Evolutionary conservation across 768 basidiomycete species (phyloP).

Genomic region (Kwoniella mangroviensis): DNA sequence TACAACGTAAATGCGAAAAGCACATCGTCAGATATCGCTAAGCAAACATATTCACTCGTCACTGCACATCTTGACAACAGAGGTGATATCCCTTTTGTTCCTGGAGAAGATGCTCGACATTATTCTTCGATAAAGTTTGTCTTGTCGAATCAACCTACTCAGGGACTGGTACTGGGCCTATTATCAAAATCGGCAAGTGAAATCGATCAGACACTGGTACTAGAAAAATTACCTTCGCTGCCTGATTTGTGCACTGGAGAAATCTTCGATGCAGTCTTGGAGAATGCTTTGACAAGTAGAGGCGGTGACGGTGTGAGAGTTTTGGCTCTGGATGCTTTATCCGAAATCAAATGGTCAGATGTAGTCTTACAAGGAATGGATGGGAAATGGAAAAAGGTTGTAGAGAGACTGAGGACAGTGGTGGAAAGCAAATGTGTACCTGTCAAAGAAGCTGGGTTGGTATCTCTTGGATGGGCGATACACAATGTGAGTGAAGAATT

Average conservation of each 20-base stretch:
- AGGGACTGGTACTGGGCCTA: background rate
- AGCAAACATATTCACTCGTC: background rate
- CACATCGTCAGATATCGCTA: background rate
- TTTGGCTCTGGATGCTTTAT: slow-evolving; percentile 26
- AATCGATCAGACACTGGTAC: slow-evolving; percentile 11
- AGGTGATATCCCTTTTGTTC: background rate
- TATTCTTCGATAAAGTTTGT: background rate
- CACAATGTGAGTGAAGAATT: slow-evolving; percentile 7
- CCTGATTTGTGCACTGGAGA: background rate
- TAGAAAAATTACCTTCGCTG: slow-evolving; percentile 15
- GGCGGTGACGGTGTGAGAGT: slow-evolving; percentile 20
- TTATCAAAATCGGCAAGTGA: slow-evolving; percentile 17
- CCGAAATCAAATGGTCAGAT: slow-evolving; percentile 8
- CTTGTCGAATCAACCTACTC: background rate
- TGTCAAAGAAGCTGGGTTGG: slow-evolving; percentile 41
- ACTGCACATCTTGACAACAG: background rate
- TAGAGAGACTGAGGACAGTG: background rate
- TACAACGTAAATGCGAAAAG: background rate
- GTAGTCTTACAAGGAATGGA: background rate
- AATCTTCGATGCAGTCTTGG: slow-evolving; percentile 23
- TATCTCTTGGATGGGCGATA: slow-evolving; percentile 32
- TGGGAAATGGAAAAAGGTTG: background rate
- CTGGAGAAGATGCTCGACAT: slow-evolving; percentile 12
- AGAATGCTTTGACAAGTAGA: slow-evolving; percentile 14
- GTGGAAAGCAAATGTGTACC: slow-evolving; percentile 28